Evolutionary conservation across 2,329 filamentous ascomycete species (phyloP).

Genomic region (Colletotrichum musicola): DNA sequence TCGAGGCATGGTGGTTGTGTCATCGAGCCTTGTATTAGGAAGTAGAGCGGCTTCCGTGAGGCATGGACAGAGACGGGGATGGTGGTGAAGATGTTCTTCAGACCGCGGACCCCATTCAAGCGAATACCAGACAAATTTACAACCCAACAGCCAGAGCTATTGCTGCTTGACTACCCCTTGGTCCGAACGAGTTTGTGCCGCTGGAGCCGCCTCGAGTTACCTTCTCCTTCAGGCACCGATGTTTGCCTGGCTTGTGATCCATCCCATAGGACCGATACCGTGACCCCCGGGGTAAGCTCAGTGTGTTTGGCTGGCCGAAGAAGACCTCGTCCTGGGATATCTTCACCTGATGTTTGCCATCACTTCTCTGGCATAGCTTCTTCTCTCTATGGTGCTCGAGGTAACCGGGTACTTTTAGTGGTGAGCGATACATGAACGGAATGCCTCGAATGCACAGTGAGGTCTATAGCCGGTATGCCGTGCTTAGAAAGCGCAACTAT

Average conservation of each 20-base stretch:
- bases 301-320: not conserved
- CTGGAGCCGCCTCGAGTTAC: not conserved
- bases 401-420: no score
- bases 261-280: not conserved
- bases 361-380: no score
- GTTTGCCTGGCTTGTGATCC: not conserved
- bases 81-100: not conserved
- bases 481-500: no score
- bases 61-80: not conserved
- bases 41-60: no score
- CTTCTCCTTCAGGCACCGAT: not conserved
- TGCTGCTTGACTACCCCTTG: not conserved
- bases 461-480: no score
- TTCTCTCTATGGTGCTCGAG: no score
- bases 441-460: no score
- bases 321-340: not conserved
- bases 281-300: not conserved
- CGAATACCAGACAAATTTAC: no score
- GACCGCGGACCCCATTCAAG: not conserved
- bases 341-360: not conserved
- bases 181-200: not conserved
- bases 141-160: not conserved
- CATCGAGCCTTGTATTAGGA: no score
- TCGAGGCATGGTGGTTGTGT: constrained; percentile 44
- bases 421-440: no score